These are phyloP conservation scores for Cladosporium sp. DNA, from an alignment of 2,329 filamentous ascomycete species.

Conservation along the genomic window DNA sequence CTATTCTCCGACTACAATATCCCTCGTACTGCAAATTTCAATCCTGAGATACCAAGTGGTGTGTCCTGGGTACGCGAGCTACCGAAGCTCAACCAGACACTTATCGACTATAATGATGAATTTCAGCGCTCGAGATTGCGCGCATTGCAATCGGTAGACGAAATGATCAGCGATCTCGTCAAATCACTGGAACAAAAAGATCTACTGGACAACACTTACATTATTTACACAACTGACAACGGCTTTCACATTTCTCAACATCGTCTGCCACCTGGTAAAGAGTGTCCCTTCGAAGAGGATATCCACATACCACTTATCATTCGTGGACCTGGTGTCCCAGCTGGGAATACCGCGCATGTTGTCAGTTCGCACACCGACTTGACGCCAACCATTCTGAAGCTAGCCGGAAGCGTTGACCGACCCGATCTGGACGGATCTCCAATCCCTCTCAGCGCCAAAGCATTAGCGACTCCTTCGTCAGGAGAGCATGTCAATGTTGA, in stretches of 20 bases:
- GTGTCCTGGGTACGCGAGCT: slow-evolving; percentile 45
- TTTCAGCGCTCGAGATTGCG: slow-evolving; percentile 50
- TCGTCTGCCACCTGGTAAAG: slow-evolving; percentile 36
- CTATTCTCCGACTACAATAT: slow-evolving; percentile 58
- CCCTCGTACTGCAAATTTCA: slow-evolving; percentile 62
- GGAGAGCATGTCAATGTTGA: slow-evolving; percentile 38
- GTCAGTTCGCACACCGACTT: slow-evolving; percentile 37
- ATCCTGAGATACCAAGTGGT: slow-evolving; percentile 49
- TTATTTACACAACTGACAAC: slow-evolving; percentile 39
- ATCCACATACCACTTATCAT: slow-evolving; percentile 37
- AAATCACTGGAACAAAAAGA: slow-evolving; percentile 37
- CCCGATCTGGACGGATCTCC: slow-evolving; percentile 33
- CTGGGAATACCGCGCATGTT: slow-evolving; percentile 25
- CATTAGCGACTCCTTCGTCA: slow-evolving; percentile 13
- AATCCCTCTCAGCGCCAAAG: slow-evolving; percentile 29
- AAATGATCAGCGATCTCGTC: slow-evolving; percentile 48
- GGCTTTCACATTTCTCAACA: slow-evolving; percentile 38
- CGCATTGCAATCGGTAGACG: slow-evolving; percentile 52
- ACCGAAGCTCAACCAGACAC: slow-evolving; percentile 41
- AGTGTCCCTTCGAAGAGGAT: slow-evolving; percentile 35
- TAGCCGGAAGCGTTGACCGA: slow-evolving; percentile 27
- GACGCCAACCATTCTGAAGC: slow-evolving; percentile 34
- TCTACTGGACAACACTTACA: slow-evolving; percentile 46
- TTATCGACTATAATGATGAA: slow-evolving; percentile 50
- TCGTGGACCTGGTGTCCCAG: slow-evolving; percentile 34